Conservation (phyloP, 2,329 filamentous ascomycete species). For the Periconia sp. region DNA sequence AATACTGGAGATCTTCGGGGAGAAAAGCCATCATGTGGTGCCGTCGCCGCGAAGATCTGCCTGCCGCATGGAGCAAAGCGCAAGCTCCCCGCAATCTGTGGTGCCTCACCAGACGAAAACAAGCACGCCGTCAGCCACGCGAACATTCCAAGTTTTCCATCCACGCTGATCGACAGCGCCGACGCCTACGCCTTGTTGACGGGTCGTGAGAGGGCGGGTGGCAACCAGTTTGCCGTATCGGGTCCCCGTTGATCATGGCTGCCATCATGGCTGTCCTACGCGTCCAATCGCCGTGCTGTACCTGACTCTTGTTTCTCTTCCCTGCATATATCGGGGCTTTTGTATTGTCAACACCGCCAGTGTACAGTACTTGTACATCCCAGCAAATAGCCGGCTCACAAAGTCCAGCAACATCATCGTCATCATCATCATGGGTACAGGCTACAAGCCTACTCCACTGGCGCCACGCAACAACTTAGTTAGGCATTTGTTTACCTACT, state of each 20-base stretch:
- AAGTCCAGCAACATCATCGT: too few species aligned
- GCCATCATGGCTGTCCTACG: slow-evolving; percentile 24
- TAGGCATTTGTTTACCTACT: too few species aligned
- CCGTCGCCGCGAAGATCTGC: slow-evolving; percentile 9
- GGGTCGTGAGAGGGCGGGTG: slow-evolving; percentile 16
- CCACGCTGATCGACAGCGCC: neutral
- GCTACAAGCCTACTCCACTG: too few species aligned
- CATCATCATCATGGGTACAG: too few species aligned
- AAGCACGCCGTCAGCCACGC: slow-evolving; percentile 4
- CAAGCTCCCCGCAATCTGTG: slow-evolving; percentile 5
- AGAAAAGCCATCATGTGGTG: neutral
- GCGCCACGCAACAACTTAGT: too few species aligned
- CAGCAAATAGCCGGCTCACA: too few species aligned
- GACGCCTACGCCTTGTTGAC: slow-evolving; percentile 7
- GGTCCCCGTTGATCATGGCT: slow-evolving; percentile 24
- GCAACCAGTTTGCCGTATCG: slow-evolving; percentile 20
- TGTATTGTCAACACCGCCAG: slow-evolving; percentile 8
- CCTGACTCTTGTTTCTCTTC: slow-evolving; percentile 24
- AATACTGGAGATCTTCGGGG: neutral
- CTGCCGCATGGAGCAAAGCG: slow-evolving; percentile 3
- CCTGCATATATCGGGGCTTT: slow-evolving; percentile 4
- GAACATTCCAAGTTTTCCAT: slow-evolving; percentile 9
- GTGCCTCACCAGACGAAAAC: slow-evolving; percentile 2
- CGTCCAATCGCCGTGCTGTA: slow-evolving; percentile 34
- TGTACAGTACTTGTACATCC: neutral